Percentiles rank a stretch among this genome's conserved stretches.
phyloP scores from a whole-genome alignment of 108 stramenopile species.

The Cyclostephanos invisitatus region DNA sequence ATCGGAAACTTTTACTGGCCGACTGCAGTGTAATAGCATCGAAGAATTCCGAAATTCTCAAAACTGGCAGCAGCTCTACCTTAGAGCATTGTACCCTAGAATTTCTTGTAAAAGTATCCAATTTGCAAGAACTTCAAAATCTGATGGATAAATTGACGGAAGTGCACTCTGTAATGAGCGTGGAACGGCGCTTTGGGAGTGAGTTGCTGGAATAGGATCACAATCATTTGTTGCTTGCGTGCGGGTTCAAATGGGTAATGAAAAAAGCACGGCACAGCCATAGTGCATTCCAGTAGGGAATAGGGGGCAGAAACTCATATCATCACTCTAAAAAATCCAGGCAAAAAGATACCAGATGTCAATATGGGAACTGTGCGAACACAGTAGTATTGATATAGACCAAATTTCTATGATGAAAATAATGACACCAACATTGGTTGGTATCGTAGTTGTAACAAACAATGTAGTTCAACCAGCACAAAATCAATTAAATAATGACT shows the following conservation, averaged over 20 bases:
- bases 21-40: slow-evolving; percentile 87
- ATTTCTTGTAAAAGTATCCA: slow-evolving; percentile 69
- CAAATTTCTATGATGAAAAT: too few relatives aligned
- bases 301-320: too few relatives aligned
- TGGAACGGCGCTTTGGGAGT: slow-evolving; percentile 58
- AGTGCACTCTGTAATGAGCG: slow-evolving; percentile 78
- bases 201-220: slow-evolving; percentile 12
- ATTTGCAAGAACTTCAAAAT: slow-evolving; percentile 71
- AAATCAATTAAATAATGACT: neutral
- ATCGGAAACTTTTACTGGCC: slow-evolving; percentile 80
- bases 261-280: too few relatives aligned
- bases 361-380: too few relatives aligned
- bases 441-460: too few relatives aligned
- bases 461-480: too few relatives aligned
- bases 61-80: slow-evolving; percentile 75
- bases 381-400: too few relatives aligned
- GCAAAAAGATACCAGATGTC: too few relatives aligned
- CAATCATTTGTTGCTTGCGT: neutral
- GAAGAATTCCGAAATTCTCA: slow-evolving; percentile 72
- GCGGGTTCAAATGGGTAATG: too few relatives aligned
- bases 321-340: too few relatives aligned
- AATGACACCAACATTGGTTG: too few relatives aligned
- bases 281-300: too few relatives aligned
- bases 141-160: slow-evolving; percentile 77
- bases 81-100: slow-evolving; percentile 77